Evolutionary conservation across 345 rosid genomes (phyloP), one percentile per base, ranked within the genome.

Genomic region (Aethionema arabicum): DNA sequence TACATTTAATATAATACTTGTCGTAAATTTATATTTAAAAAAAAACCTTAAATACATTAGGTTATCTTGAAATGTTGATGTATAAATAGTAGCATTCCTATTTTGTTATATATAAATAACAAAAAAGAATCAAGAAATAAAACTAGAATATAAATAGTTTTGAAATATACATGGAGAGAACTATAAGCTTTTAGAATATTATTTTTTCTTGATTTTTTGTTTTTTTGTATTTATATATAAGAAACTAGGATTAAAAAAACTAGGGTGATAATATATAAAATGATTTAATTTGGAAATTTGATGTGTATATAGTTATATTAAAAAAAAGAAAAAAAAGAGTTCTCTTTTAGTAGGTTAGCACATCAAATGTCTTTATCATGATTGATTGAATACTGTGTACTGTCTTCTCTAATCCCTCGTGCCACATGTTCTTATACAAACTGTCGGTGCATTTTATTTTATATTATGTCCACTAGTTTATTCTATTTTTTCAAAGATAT

Each of bases 321-420:
- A 2, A 33, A 43, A 33, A 4, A 61, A 15, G 12, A 38, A 55
- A 41, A 61, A 60, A 61, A 44, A 62, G 27, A 13, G 33, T 39
- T 46, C 65, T 72, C n/a, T n/a, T n/a, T 72, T 68, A 66, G 48
- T 50, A 66, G 66, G 68, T 49, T 35, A 39, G 63, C 75, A 61
- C 77, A 66, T 74, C 69, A 70, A 64, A 63, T 68, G 79, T 81
- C 78, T 45, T 69, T 60, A 46, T 72, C 80, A 56, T 52, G 69
- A 32, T 69, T 59, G 65, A 56, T 76, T 64, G 52, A 62, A 62
- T 62, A 16, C 52, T 65, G 50, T 61, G 59, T 59, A 44, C 51
- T 64, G 67, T 64, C 70, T 32, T 52, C 67, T 68, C 64, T 2
- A 59, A 65, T 32, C 56, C 43, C 62, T 72, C 40, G 71, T 50